These are phyloP conservation scores for Candida lessepsii DNA, from an alignment of 805 yeast genomes.

Conservation along the genomic window DNA sequence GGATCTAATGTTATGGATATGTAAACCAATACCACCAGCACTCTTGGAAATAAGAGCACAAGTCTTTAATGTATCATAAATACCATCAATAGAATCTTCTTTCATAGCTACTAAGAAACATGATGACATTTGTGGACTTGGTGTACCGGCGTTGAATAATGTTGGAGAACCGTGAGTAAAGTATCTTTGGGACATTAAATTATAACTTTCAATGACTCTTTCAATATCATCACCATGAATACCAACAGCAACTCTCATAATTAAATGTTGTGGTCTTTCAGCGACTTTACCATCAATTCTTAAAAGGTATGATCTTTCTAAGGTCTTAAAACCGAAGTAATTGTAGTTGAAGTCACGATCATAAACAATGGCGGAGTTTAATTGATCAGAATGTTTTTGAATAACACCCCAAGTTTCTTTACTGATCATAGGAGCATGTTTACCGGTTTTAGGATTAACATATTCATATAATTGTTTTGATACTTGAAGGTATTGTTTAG, in stretches of 20 bases:
- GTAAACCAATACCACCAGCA: conserved; percentile 65
- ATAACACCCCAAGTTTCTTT: conserved; percentile 41
- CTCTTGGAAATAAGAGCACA: conserved; percentile 62
- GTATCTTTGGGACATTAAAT: conserved; percentile 56
- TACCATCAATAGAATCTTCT: conserved; percentile 63
- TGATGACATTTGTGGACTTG: conserved; percentile 58
- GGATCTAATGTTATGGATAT: conserved; percentile 57
- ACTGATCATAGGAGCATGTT: conserved; percentile 48
- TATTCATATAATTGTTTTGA: conserved; percentile 70
- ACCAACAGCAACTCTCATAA: conserved; percentile 62
- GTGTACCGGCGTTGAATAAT: conserved; percentile 61
- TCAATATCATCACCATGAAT: conserved; percentile 56
- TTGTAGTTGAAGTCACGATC: conserved; percentile 55
- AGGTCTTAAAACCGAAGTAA: conserved; percentile 61
- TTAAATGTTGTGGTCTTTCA: conserved; percentile 61
- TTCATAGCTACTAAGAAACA: conserved; percentile 64
- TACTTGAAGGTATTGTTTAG: conserved; percentile 79
- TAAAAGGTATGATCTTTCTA: conserved; percentile 57
- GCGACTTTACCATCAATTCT: conserved; percentile 56
- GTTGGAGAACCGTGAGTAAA: conserved; percentile 66
- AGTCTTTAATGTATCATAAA: conserved; percentile 58
- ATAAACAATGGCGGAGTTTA: conserved; percentile 45
- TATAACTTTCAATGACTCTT: conserved; percentile 54
- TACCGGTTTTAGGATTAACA: conserved; percentile 74
- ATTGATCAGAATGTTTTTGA: conserved; percentile 38